These are phyloP conservation scores for Taxawa tesnikishii DNA, from an alignment of 2,329 filamentous ascomycete species.

Conservation along the genomic window DNA sequence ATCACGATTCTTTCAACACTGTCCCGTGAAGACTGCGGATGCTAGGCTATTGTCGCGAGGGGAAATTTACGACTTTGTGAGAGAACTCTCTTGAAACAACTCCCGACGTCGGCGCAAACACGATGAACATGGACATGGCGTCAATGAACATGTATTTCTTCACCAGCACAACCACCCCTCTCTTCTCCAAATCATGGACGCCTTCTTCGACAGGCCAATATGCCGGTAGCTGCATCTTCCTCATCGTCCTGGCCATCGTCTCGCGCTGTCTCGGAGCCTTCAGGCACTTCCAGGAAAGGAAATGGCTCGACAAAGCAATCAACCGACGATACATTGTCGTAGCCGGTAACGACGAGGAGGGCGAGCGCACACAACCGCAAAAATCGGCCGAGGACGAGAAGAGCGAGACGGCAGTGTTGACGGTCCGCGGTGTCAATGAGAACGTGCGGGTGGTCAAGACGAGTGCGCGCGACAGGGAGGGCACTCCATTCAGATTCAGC, in stretches of 20 bases:
- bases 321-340: conserved; percentile 68
- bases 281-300: conserved; percentile 46
- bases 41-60: too few relatives aligned
- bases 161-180: conserved; percentile 46
- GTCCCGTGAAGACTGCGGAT: too few relatives aligned
- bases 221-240: conserved; percentile 83
- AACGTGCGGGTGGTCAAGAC: conserved; percentile 59
- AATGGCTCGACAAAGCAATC: conserved; percentile 62
- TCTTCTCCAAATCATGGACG: conserved; percentile 62
- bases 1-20: too few relatives aligned
- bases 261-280: conserved; percentile 61
- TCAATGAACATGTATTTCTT: conserved; percentile 56
- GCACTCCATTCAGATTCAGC: conserved; percentile 66
- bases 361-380: conserved; percentile 9
- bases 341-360: conserved; percentile 44
- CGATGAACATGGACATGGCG: conserved; percentile 3
- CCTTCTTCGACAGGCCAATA: conserved; percentile 60
- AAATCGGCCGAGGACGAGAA: conserved; percentile 24
- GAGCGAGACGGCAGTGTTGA: conserved; percentile 53
- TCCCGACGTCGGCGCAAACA: too few relatives aligned
- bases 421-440: conserved; percentile 70
- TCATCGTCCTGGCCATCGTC: conserved; percentile 61
- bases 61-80: too few relatives aligned
- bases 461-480: conserved; percentile 34
- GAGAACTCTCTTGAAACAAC: too few relatives aligned